Percentiles rank a stretch among this genome's conserved stretches.
Evolutionary conservation across 345 rosid genomes (phyloP).

Genomic region (Balakata baccata): DNA sequence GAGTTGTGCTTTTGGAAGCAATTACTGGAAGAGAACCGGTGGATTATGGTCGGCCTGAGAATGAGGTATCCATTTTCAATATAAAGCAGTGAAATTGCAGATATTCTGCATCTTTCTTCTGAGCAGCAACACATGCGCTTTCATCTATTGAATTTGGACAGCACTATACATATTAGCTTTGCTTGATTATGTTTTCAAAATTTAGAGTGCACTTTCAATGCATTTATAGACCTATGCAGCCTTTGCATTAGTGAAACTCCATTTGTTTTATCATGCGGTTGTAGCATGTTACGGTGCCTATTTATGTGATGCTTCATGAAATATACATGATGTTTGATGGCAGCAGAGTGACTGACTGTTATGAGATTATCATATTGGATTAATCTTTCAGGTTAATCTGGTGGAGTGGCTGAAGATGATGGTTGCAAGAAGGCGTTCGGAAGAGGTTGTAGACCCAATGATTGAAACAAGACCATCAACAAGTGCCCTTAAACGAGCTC

Average conservation of each 20-base stretch:
- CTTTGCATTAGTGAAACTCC: neutral
- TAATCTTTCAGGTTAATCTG: conserved; percentile 65
- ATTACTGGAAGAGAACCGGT: conserved; percentile 96
- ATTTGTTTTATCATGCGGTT: neutral
- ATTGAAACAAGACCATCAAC: conserved; percentile 72
- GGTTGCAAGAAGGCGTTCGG: conserved; percentile 80
- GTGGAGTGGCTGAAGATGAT: conserved; percentile 95
- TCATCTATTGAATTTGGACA: neutral
- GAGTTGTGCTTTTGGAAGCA: conserved; percentile 89
- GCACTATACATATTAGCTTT: neutral
- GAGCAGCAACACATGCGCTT: neutral
- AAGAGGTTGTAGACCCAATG: conserved; percentile 80
- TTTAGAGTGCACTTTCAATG: neutral
- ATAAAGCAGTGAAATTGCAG: neutral
- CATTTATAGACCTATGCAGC: no score
- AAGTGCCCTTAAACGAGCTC: conserved; percentile 83
- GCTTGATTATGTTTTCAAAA: neutral
- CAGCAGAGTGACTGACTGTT: neutral
- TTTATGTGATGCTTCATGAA: neutral
- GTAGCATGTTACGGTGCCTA: neutral
- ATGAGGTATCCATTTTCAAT: conserved; percentile 52
- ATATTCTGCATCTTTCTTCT: neutral
- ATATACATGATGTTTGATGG: neutral
- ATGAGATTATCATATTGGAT: conserved; percentile 17
- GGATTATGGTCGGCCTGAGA: conserved; percentile 77